Percentiles rank a stretch among this genome's conserved stretches.
Conservation (phyloP, 2,329 filamentous ascomycete genomes). For the Trichoderma sp. region DNA sequence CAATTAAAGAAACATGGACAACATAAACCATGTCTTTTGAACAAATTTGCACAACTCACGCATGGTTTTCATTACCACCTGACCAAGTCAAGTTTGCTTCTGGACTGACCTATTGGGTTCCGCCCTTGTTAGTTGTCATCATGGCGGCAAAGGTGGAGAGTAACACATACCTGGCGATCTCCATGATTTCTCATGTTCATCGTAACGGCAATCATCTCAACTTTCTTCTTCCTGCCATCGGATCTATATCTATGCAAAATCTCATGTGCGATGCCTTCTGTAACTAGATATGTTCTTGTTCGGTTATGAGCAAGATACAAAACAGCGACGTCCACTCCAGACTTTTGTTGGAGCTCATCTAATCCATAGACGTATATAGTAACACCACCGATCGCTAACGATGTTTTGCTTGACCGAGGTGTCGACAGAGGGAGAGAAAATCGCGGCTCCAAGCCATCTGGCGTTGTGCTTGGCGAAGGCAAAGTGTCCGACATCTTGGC, state of each 20-base stretch:
- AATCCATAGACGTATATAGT: conserved; percentile 8
- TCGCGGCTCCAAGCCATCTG: conserved; percentile 3
- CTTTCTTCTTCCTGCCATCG: neutral
- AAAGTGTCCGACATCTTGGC: neutral
- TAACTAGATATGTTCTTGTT: conserved; percentile 1
- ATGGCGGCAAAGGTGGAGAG: too few relatives aligned
- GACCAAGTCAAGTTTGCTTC: conserved; percentile 4
- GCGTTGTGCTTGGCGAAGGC: neutral
- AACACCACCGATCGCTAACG: neutral
- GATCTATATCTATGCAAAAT: conserved; percentile 7
- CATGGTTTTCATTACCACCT: conserved; percentile 7
- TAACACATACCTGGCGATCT: neutral
- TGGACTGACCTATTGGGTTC: neutral
- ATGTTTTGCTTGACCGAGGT: conserved; percentile 3
- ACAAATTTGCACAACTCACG: neutral
- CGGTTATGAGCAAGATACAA: conserved; percentile 9
- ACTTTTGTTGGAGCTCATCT: neutral
- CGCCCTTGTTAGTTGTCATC: neutral
- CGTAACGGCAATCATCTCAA: conserved; percentile 2
- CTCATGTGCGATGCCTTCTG: conserved; percentile 8
- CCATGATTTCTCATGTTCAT: conserved; percentile 13
- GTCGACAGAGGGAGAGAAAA: conserved; percentile 1
- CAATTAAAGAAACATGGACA: neutral
- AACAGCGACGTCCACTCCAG: neutral
- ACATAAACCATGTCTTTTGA: neutral